Evolutionary conservation across 495 filamentous ascomycete genomes (phyloP).

Genomic region (Cudoniella acicularis): DNA sequence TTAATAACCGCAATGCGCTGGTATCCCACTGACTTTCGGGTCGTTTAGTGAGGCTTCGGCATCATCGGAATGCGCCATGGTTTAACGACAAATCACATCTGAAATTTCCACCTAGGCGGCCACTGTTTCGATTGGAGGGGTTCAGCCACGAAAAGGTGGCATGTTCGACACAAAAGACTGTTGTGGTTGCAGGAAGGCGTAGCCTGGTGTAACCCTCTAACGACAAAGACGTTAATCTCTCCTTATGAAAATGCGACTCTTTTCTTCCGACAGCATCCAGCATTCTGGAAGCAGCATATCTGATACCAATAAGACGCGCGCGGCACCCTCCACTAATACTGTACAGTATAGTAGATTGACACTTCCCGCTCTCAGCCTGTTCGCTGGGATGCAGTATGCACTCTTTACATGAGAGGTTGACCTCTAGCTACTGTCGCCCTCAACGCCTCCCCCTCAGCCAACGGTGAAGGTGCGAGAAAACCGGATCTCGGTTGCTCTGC

Average conservation of each 20-base stretch:
- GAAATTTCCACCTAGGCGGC: neutral
- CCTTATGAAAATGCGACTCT: neutral
- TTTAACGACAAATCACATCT: conserved; percentile 1
- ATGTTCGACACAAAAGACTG: conserved; percentile 3
- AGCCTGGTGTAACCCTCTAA: neutral
- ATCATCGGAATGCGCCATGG: conserved; percentile 2
- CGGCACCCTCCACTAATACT: neutral
- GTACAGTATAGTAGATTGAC: too few relatives aligned
- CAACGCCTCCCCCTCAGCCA: neutral
- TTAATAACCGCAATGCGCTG: neutral
- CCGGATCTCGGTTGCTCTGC: too few relatives aligned
- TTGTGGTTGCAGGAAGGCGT: conserved; percentile 4
- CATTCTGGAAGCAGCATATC: neutral
- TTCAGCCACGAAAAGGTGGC: neutral
- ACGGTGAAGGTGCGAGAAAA: too few relatives aligned
- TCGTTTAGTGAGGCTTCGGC: neutral
- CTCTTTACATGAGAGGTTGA: neutral
- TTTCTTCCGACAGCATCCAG: neutral
- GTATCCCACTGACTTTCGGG: too few relatives aligned
- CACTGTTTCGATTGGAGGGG: neutral
- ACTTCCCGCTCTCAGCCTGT: neutral
- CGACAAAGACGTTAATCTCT: neutral
- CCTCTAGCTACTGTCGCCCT: neutral
- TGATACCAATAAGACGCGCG: neutral
- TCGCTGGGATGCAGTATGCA: neutral